Percentiles rank a stretch among this genome's conserved stretches.
Evolutionary conservation across 805 yeast species (phyloP).

Genomic region (Nakazawaea holstii): DNA sequence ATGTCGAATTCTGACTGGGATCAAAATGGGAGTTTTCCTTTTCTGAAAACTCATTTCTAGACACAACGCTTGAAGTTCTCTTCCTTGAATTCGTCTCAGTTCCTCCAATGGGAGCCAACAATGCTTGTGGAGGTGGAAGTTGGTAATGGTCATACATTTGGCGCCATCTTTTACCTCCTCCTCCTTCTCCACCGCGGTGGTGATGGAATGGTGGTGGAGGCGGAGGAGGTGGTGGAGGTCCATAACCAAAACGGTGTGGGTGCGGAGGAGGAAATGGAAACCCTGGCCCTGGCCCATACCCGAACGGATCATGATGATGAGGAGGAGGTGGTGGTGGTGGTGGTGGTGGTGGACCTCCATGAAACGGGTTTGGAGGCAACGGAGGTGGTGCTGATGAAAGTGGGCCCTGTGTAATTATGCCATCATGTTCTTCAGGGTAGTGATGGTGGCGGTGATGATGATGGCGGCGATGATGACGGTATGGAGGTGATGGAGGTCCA

Average conservation of each 20-base stretch:
- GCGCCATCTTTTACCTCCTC: constrained; percentile 1
- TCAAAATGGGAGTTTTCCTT: too few relatives aligned
- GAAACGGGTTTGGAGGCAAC: constrained; percentile 14
- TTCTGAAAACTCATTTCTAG: not conserved
- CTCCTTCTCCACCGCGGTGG: constrained; percentile 8
- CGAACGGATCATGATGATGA: constrained; percentile 2
- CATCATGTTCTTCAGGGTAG: constrained; percentile 7
- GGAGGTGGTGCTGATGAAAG: constrained; percentile 11
- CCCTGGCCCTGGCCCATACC: not conserved
- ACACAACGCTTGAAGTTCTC: not conserved
- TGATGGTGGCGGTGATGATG: constrained; percentile 9
- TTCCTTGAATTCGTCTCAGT: not conserved
- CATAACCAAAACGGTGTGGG: constrained; percentile 5
- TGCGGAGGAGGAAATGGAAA: constrained; percentile 11
- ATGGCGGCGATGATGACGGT: constrained; percentile 10
- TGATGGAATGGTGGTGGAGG: constrained; percentile 13
- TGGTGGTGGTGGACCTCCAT: constrained; percentile 22
- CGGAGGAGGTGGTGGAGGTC: constrained; percentile 11
- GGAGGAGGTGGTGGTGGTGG: constrained; percentile 10
- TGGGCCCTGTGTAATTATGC: not conserved
- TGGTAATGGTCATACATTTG: constrained; percentile 3
- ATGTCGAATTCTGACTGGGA: too few relatives aligned
- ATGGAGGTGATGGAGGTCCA: constrained; percentile 6
- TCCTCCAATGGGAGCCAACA: constrained; percentile 1
- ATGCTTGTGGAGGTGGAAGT: constrained; percentile 16